Evolutionary conservation across 2,329 filamentous ascomycete species (phyloP).

Genomic region (Achaetomium macrosporum): DNA sequence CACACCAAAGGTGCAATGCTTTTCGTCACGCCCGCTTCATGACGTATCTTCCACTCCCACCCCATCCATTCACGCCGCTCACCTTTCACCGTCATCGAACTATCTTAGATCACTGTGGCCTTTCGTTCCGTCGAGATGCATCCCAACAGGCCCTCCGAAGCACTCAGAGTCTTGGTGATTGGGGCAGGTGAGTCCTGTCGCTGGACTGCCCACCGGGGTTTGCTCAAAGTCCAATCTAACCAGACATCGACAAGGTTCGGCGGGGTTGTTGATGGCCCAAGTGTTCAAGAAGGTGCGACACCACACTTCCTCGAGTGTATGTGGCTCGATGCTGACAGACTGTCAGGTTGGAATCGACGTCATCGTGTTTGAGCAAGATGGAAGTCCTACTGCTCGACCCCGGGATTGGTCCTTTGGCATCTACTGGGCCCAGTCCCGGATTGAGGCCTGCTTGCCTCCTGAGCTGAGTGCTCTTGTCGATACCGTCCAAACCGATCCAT

Average conservation of each 20-base stretch:
- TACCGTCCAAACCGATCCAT: conserved; percentile 25
- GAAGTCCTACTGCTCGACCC: conserved; percentile 22
- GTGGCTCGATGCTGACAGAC: neutral
- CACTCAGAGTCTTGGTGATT: neutral
- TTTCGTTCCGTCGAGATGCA: neutral
- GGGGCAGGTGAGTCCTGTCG: neutral
- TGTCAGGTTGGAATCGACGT: conserved; percentile 24
- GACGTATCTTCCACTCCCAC: too few species aligned
- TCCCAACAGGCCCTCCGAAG: neutral
- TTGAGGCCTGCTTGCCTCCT: conserved; percentile 27
- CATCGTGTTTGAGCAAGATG: conserved; percentile 30
- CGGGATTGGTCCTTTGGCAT: conserved; percentile 32
- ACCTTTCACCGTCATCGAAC: too few species aligned
- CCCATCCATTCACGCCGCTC: too few species aligned
- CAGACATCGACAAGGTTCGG: neutral
- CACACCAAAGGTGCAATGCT: too few species aligned
- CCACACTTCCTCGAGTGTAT: neutral
- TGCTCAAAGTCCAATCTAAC: neutral
- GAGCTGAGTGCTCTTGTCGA: conserved; percentile 23
- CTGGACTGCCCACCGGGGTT: too few species aligned
- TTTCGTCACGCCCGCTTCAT: too few species aligned
- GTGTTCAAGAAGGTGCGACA: neutral
- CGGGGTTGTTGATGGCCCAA: neutral
- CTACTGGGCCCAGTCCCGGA: conserved; percentile 30
- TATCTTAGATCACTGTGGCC: too few species aligned